These are phyloP conservation scores for Venturia aucupariae DNA, from an alignment of 2,329 filamentous ascomycete genomes.

Conservation along the genomic window DNA sequence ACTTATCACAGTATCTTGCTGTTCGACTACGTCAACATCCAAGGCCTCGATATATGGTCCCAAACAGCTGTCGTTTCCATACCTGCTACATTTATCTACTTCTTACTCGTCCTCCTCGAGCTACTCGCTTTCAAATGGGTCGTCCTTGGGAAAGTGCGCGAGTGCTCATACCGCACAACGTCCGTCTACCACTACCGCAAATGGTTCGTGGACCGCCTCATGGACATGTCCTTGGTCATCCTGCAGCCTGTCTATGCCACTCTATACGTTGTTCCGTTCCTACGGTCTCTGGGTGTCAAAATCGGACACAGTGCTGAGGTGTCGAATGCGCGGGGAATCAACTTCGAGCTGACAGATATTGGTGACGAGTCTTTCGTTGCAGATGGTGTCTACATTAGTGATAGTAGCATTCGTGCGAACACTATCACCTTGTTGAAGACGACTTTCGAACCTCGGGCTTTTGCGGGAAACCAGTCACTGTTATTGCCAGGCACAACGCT, in stretches of 20 bases:
- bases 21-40: neutral
- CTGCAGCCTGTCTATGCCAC: neutral
- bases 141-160: neutral
- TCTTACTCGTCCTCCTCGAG: neutral
- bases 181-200: neutral
- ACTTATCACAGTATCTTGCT: neutral
- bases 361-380: slow-evolving; percentile 3
- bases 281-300: neutral
- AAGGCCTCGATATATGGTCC: neutral
- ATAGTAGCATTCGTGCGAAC: neutral
- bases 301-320: neutral
- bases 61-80: neutral
- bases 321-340: neutral
- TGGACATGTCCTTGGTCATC: neutral
- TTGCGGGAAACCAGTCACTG: neutral
- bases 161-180: neutral
- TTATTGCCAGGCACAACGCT: neutral
- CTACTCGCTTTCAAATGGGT: neutral
- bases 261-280: neutral
- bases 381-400: neutral
- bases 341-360: neutral
- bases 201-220: neutral
- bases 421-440: neutral
- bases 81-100: neutral
- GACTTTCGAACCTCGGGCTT: neutral